These are phyloP conservation scores for Amylocarpus encephaloides DNA, from an alignment of 2,329 filamentous ascomycete species.

Conservation along the genomic window DNA sequence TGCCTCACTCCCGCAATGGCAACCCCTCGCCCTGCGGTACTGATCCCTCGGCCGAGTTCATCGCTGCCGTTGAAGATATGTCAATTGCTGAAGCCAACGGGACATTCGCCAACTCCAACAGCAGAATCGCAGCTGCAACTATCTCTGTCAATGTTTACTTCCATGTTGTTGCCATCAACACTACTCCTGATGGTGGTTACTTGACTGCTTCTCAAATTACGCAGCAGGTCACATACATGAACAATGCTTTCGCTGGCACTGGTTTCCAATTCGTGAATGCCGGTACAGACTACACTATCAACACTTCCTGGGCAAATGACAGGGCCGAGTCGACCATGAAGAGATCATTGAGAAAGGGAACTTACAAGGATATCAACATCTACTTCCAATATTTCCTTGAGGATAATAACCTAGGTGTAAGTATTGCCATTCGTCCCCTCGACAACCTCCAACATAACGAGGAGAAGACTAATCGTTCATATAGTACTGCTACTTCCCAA, in stretches of 20 bases:
- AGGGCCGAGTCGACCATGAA: constrained; percentile 38
- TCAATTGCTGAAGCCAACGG: constrained; percentile 10
- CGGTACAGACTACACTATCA: constrained; percentile 30
- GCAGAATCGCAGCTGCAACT: constrained; percentile 18
- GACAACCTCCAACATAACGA: background rate
- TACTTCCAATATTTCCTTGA: constrained; percentile 26
- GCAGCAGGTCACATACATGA: constrained; percentile 24
- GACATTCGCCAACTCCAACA: constrained; percentile 1
- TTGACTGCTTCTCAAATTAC: constrained; percentile 21
- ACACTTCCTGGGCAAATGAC: constrained; percentile 30
- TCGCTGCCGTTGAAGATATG: constrained; percentile 13
- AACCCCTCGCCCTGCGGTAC: constrained; percentile 14
- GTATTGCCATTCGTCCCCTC: background rate
- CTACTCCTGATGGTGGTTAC: constrained; percentile 21
- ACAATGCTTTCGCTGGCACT: constrained; percentile 19
- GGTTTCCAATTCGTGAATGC: constrained; percentile 29
- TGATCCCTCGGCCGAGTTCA: constrained; percentile 19
- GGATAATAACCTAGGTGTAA: constrained; percentile 5
- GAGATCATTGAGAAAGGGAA: constrained; percentile 37
- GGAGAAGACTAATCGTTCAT: background rate
- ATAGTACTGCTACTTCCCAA: constrained; percentile 13
- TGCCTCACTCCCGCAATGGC: background rate
- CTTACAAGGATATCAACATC: constrained; percentile 30
- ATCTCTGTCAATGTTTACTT: constrained; percentile 29
- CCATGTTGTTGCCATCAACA: constrained; percentile 30